phyloP scores from a whole-genome alignment of 2,329 filamentous ascomycete species.

The Exophiala bonariae region DNA sequence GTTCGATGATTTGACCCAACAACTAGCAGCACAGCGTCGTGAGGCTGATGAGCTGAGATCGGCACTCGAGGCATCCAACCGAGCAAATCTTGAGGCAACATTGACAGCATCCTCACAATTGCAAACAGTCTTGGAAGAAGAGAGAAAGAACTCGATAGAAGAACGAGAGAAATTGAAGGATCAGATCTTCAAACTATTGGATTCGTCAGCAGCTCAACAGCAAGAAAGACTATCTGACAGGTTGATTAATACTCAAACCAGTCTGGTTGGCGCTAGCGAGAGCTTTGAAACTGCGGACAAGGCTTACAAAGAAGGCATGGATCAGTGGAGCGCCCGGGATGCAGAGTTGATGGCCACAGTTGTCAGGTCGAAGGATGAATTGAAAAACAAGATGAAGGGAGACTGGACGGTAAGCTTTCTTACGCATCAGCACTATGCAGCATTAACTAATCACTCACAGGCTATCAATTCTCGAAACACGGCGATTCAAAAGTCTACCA shows the following conservation, averaged over 20 bases:
- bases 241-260: constrained; percentile 62
- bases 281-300: constrained; percentile 65
- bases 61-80: constrained; percentile 70
- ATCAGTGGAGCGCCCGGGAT: constrained; percentile 70
- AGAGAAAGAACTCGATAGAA: constrained; percentile 68
- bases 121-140: constrained; percentile 70
- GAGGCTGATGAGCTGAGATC: constrained; percentile 73
- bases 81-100: constrained; percentile 68
- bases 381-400: constrained; percentile 80
- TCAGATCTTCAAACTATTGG: constrained; percentile 77
- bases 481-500: constrained; percentile 80
- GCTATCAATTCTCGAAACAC: constrained; percentile 74
- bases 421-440: background rate
- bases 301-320: constrained; percentile 70
- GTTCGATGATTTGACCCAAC: constrained; percentile 77
- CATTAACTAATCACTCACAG: constrained; percentile 40
- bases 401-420: constrained; percentile 71
- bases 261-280: constrained; percentile 64
- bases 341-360: constrained; percentile 69
- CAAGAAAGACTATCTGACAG: constrained; percentile 68
- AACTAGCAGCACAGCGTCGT: constrained; percentile 72
- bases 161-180: constrained; percentile 73
- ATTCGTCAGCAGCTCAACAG: constrained; percentile 70
- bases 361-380: constrained; percentile 68
- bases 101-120: constrained; percentile 66